These are phyloP conservation scores for Penicillium verhagenii DNA, from an alignment of 495 filamentous ascomycete genomes.

Conservation along the genomic window DNA sequence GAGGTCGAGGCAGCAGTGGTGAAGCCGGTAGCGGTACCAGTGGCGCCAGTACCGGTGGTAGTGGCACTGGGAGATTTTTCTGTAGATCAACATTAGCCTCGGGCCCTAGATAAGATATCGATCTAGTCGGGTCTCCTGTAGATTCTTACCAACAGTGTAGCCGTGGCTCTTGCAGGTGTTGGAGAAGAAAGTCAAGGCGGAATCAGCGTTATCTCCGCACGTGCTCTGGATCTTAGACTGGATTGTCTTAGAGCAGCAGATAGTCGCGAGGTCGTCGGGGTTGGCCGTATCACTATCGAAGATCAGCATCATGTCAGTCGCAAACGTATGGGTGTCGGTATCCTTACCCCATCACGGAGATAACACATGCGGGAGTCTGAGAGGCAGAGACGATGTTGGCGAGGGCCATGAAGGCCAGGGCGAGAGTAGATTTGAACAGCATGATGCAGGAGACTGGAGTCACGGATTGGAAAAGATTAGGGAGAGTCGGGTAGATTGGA, in stretches of 20 bases:
- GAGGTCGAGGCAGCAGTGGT: conserved; percentile 17
- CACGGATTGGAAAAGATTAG: conserved; percentile 10
- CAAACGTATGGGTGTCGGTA: background rate
- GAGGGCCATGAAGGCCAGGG: conserved; percentile 35
- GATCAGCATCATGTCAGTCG: conserved; percentile 16
- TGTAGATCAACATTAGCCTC: background rate
- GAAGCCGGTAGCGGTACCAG: conserved; percentile 20
- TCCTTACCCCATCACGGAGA: conserved; percentile 39
- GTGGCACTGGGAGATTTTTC: conserved; percentile 3
- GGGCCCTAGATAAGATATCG: background rate
- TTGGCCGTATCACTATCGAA: conserved; percentile 18
- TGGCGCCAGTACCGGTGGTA: conserved; percentile 13
- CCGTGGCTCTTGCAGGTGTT: conserved; percentile 32
- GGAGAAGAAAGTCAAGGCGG: conserved; percentile 33
- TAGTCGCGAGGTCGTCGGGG: conserved; percentile 29
- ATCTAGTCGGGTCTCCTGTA: background rate
- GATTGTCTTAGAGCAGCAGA: conserved; percentile 33
- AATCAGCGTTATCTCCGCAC: conserved; percentile 28
- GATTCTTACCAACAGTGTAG: conserved; percentile 37
- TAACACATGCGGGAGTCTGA: conserved; percentile 34
- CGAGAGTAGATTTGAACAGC: conserved; percentile 38
- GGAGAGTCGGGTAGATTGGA: too few relatives aligned
- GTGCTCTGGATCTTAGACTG: conserved; percentile 28
- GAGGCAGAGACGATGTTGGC: conserved; percentile 31
- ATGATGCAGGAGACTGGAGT: conserved; percentile 24